Evolutionary conservation across 2,329 filamentous ascomycete species (phyloP).

Genomic region (Penicillium sp.): DNA sequence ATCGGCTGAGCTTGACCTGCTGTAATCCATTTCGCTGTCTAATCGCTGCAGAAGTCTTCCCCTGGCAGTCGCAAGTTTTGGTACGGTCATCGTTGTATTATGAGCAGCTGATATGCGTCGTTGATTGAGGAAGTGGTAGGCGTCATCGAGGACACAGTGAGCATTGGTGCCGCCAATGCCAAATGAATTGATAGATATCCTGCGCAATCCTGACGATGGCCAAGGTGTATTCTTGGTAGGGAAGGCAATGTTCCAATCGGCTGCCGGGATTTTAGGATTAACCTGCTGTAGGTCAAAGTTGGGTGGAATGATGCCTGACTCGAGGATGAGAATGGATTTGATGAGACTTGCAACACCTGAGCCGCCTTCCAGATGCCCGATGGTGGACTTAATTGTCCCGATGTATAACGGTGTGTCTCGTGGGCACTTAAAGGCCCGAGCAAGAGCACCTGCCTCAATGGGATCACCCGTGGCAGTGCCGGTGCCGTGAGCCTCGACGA

Average conservation of each 20-base stretch:
- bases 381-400: constrained; percentile 22
- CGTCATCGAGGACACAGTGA: constrained; percentile 32
- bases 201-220: constrained; percentile 24
- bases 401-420: constrained; percentile 24
- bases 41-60: neutral
- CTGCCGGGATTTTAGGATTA: constrained; percentile 35
- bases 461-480: constrained; percentile 34
- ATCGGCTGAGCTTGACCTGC: constrained; percentile 1
- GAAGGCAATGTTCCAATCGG: constrained; percentile 33
- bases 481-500: constrained; percentile 32
- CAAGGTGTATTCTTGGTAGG: constrained; percentile 21
- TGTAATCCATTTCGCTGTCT: neutral
- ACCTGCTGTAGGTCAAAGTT: constrained; percentile 40
- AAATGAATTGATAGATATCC: constrained; percentile 35
- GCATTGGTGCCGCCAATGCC: constrained; percentile 36
- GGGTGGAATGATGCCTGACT: constrained; percentile 43
- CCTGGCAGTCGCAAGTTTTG: neutral
- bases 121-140: constrained; percentile 19
- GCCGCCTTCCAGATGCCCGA: constrained; percentile 29
- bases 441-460: constrained; percentile 29
- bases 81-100: constrained; percentile 3
- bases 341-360: constrained; percentile 34
- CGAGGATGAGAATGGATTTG: constrained; percentile 42
- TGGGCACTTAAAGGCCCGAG: constrained; percentile 21
- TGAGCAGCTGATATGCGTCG: constrained; percentile 10